Evolutionary conservation across 257 asterid genomes (phyloP).

Genomic region (Solanum tarapatanum): DNA sequence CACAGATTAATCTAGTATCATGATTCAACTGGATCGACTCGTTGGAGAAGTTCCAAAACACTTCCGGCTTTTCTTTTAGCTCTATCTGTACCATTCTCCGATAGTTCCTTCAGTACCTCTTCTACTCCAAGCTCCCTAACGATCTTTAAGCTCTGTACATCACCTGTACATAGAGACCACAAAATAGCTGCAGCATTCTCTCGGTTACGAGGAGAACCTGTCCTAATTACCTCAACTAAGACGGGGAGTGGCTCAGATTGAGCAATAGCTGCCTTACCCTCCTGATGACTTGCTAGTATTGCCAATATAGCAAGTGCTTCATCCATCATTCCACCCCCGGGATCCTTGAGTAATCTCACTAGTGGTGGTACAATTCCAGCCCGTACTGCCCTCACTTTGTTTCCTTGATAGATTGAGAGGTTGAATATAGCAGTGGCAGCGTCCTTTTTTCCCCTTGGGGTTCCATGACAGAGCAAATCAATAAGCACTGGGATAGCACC

Average conservation of each 20-base stretch:
- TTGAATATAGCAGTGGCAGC: slow-evolving; percentile 95
- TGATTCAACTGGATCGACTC: slow-evolving; percentile 30
- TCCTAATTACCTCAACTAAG: slow-evolving; percentile 64
- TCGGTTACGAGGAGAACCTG: slow-evolving; percentile 76
- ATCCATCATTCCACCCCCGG: slow-evolving; percentile 91
- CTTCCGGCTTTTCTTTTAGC: slow-evolving; percentile 83
- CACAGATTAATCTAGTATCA: slow-evolving; percentile 10
- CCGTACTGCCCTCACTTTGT: slow-evolving; percentile 79
- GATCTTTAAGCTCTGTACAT: slow-evolving; percentile 23
- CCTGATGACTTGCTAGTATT: slow-evolving; percentile 81
- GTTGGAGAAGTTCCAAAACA: slow-evolving; percentile 68
- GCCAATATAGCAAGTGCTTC: slow-evolving; percentile 87
- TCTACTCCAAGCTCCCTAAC: slow-evolving; percentile 75
- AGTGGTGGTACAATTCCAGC: slow-evolving; percentile 82
- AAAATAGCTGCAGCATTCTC: slow-evolving; percentile 80
- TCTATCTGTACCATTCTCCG: slow-evolving; percentile 82
- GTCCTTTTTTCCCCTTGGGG: slow-evolving; percentile 88
- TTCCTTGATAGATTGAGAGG: slow-evolving; percentile 81
- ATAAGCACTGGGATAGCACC: slow-evolving; percentile 92
- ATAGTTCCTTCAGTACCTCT: slow-evolving; percentile 71
- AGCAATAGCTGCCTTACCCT: slow-evolving; percentile 65
- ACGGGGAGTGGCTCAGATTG: slow-evolving; percentile 54
- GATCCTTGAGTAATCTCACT: slow-evolving; percentile 63
- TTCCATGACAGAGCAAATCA: slow-evolving; percentile 66
- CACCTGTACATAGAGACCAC: slow-evolving; percentile 77